Conservation (phyloP, 805 yeast species). For the Myxozyma nipponensis region DNA sequence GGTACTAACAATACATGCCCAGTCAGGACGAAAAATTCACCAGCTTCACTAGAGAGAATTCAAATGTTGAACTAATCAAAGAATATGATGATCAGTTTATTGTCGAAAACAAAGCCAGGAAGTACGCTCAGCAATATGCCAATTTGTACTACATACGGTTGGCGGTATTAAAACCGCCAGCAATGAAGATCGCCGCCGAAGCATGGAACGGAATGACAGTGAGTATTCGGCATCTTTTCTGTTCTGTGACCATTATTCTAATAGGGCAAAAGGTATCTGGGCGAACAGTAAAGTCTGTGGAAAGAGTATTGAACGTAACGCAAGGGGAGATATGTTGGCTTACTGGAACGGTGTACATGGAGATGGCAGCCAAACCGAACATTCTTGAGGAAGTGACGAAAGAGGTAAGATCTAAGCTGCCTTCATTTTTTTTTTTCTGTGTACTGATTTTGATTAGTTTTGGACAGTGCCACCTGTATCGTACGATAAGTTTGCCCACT, state of each 20-base stretch:
- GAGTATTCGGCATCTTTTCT: slow-evolving; percentile 13
- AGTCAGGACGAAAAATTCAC: slow-evolving; percentile 6
- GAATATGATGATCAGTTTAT: slow-evolving; percentile 12
- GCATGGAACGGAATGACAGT: slow-evolving; percentile 57
- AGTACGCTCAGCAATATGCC: slow-evolving; percentile 57
- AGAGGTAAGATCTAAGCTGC: slow-evolving; percentile 20
- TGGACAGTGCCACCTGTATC: slow-evolving; percentile 41
- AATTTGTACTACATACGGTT: slow-evolving; percentile 54
- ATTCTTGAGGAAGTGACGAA: slow-evolving; percentile 75
- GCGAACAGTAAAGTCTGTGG: slow-evolving; percentile 43
- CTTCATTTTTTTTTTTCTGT: slow-evolving; percentile 1
- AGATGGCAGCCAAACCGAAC: slow-evolving; percentile 79
- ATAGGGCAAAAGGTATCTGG: slow-evolving; percentile 31
- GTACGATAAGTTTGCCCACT: slow-evolving; percentile 50
- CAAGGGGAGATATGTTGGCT: slow-evolving; percentile 70
- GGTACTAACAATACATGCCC: no score
- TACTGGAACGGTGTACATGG: slow-evolving; percentile 80
- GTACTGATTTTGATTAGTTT: slow-evolving; percentile 28
- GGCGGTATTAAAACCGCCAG: slow-evolving; percentile 46
- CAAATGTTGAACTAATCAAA: not conserved
- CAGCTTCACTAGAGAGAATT: slow-evolving; percentile 1
- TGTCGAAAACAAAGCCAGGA: slow-evolving; percentile 30
- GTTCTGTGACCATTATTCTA: not conserved
- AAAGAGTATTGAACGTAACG: slow-evolving; percentile 59
- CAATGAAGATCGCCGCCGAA: slow-evolving; percentile 44